A percentile compares a stretch with the other conserved stretches of the same genome.
phyloP scores from a whole-genome alignment of 352 stramenopile genomes.

The Peronospora tabacina region DNA sequence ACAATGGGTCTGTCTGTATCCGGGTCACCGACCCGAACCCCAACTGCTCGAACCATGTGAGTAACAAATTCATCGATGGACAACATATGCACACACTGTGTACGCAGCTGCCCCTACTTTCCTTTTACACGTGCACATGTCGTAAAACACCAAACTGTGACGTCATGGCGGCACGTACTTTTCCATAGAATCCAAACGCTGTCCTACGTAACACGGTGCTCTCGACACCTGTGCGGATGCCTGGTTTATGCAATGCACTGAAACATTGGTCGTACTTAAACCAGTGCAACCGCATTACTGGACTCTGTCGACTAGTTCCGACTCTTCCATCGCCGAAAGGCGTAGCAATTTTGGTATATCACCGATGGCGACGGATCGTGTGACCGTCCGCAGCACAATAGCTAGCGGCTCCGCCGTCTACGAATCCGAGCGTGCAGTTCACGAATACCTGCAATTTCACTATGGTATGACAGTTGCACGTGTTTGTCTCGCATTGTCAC shows the following conservation, averaged over 20 bases:
- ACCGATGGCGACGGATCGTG: neutral
- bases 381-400: slow-evolving; percentile 66
- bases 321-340: no score
- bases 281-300: no score
- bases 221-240: no score
- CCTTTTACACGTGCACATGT: neutral
- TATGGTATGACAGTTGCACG: slow-evolving; percentile 42
- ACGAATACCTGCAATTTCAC: slow-evolving; percentile 90
- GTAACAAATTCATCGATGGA: no score
- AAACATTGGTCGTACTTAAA: no score
- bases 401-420: slow-evolving; percentile 84
- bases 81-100: slow-evolving; percentile 11
- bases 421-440: slow-evolving; percentile 77
- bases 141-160: neutral
- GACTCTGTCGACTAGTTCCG: no score
- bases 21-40: no score
- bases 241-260: no score
- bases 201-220: no score
- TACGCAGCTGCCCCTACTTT: slow-evolving; percentile 2
- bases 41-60: slow-evolving; percentile 10
- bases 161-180: neutral
- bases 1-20: slow-evolving; percentile 4
- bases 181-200: no score
- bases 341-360: neutral
- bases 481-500: no score